Conservation (phyloP, 495 filamentous ascomycete genomes). For the Penicillium coprophilum region DNA sequence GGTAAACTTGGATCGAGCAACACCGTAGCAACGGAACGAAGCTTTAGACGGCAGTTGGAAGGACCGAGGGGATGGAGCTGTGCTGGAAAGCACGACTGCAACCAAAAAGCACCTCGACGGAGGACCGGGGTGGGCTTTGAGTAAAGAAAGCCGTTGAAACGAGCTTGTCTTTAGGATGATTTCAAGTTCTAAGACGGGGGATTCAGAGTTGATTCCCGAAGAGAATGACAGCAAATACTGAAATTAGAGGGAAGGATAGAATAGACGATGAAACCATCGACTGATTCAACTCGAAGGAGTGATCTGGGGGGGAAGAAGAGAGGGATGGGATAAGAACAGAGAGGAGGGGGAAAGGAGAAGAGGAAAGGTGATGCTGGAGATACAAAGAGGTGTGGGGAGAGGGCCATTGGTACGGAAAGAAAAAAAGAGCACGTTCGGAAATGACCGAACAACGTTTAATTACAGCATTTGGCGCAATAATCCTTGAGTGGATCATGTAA, state of each 20-base stretch:
- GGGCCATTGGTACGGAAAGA: conserved; percentile 14
- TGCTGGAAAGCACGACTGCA: conserved; percentile 18
- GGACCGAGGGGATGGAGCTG: conserved; percentile 40
- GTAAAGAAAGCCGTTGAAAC: conserved; percentile 13
- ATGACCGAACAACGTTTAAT: conserved; percentile 8
- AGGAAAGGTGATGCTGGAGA: conserved; percentile 35
- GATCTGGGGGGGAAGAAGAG: conserved; percentile 27
- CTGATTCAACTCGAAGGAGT: conserved; percentile 40
- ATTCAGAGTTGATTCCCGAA: conserved; percentile 30
- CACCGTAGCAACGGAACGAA: conserved; percentile 33
- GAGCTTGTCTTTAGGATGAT: conserved; percentile 13
- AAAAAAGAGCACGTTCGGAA: conserved; percentile 12
- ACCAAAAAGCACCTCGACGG: conserved; percentile 13
- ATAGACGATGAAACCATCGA: conserved; percentile 34
- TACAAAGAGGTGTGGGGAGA: conserved; percentile 36
- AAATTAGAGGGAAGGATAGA: conserved; percentile 27
- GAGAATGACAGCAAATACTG: conserved; percentile 42
- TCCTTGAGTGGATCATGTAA: not conserved
- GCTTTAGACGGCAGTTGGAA: conserved; percentile 36
- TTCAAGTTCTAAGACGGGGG: conserved; percentile 15
- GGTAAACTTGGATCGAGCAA: conserved; percentile 18
- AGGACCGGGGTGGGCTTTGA: conserved; percentile 11
- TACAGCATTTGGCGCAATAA: not conserved
- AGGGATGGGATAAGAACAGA: conserved; percentile 15
- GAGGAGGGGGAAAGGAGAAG: conserved; percentile 27